phyloP scores from a whole-genome alignment of 2,329 filamentous ascomycete genomes.

The Trichophyton verrucosum region DNA sequence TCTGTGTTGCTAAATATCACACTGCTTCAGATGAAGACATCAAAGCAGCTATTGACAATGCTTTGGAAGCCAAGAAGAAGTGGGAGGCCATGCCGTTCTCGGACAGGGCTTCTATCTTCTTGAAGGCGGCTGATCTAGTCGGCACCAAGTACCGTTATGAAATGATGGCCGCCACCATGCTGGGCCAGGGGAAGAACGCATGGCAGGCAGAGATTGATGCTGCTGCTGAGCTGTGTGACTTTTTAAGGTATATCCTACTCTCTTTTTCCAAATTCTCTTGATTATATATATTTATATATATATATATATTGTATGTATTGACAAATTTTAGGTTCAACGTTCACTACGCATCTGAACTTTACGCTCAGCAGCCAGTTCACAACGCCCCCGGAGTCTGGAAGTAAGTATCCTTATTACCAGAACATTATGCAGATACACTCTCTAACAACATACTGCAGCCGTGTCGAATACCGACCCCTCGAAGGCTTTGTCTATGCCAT shows the following conservation, averaged over 20 bases:
- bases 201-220: slow-evolving; percentile 99
- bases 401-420: slow-evolving; percentile 23
- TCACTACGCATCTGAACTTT: slow-evolving; percentile 82
- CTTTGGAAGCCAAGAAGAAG: slow-evolving; percentile 68
- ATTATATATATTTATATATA: too few relatives aligned
- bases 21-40: slow-evolving; percentile 68
- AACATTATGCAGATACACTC: background rate
- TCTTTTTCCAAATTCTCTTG: background rate
- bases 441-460: slow-evolving; percentile 27
- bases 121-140: slow-evolving; percentile 89
- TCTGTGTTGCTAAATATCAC: slow-evolving; percentile 69
- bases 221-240: slow-evolving; percentile 87
- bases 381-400: slow-evolving; percentile 83
- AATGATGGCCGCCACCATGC: slow-evolving; percentile 89
- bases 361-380: slow-evolving; percentile 73
- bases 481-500: slow-evolving; percentile 95
- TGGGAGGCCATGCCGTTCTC: slow-evolving; percentile 84
- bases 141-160: slow-evolving; percentile 90
- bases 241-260: slow-evolving; percentile 47
- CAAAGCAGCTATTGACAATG: slow-evolving; percentile 64
- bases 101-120: slow-evolving; percentile 82
- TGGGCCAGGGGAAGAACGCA: slow-evolving; percentile 94
- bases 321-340: slow-evolving; percentile 64
- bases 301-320: background rate
- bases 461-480: slow-evolving; percentile 74